Evolutionary conservation across 352 stramenopile species (phyloP).

Genomic region (Achlya hypogyna): DNA sequence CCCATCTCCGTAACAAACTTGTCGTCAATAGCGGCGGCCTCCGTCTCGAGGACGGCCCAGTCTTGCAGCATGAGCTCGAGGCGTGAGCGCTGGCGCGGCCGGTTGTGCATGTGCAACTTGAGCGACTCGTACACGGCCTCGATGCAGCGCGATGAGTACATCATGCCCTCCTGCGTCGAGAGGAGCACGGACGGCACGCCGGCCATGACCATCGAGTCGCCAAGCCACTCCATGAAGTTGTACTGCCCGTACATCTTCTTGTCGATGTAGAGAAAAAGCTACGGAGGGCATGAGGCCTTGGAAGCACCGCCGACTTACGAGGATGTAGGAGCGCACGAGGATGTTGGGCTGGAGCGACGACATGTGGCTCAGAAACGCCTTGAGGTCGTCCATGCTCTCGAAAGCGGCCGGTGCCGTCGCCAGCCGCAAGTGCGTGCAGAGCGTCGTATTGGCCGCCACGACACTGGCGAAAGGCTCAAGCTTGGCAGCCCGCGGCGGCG

Average conservation of each 20-base stretch:
- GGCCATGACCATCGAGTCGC: constrained; percentile 69
- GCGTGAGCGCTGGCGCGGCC: constrained; percentile 63
- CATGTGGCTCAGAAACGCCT: constrained; percentile 68
- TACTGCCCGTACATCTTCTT: constrained; percentile 79
- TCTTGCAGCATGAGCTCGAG: constrained; percentile 78
- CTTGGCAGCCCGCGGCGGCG: constrained; percentile 64
- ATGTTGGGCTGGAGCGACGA: constrained; percentile 57
- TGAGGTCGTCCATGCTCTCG: constrained; percentile 72
- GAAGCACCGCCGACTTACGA: constrained; percentile 36
- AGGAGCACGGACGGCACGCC: constrained; percentile 71
- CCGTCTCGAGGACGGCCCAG: constrained; percentile 63
- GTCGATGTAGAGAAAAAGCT: constrained; percentile 79
- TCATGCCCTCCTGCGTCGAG: constrained; percentile 75
- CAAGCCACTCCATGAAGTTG: constrained; percentile 81
- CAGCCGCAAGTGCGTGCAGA: constrained; percentile 46
- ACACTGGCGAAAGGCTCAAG: constrained; percentile 44
- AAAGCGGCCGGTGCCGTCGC: constrained; percentile 40
- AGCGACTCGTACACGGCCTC: constrained; percentile 80
- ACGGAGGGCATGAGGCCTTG: not conserved
- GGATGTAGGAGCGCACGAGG: constrained; percentile 65
- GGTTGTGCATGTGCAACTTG: constrained; percentile 71
- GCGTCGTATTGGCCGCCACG: constrained; percentile 36
- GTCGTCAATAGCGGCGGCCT: constrained; percentile 63
- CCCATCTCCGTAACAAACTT: constrained; percentile 75
- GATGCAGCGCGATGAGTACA: constrained; percentile 63